These are phyloP conservation scores for Leccinellum rugosiceps DNA, from an alignment of 768 basidiomycete genomes.

Conservation along the genomic window DNA sequence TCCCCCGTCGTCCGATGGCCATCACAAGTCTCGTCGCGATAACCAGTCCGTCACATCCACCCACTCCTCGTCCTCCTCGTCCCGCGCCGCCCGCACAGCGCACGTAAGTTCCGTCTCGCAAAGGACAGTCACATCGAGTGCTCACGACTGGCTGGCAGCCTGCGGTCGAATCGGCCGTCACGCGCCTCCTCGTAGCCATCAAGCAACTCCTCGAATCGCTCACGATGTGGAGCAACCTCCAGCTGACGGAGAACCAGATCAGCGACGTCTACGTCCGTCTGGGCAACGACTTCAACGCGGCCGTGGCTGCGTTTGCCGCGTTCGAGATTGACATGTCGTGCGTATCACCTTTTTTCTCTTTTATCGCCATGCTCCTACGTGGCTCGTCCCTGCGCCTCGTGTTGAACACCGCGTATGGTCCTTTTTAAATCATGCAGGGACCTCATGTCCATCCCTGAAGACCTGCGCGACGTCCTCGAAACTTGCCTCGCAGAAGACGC, in stretches of 20 bases:
- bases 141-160: constrained; percentile 46
- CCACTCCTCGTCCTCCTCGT: constrained; percentile 33
- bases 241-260: constrained; percentile 74
- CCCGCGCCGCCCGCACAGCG: constrained; percentile 18
- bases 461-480: constrained; percentile 86
- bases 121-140: neutral
- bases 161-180: constrained; percentile 87
- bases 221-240: constrained; percentile 75
- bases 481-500: constrained; percentile 91
- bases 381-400: constrained; percentile 4
- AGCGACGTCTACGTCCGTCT: constrained; percentile 96
- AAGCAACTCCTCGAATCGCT: constrained; percentile 91
- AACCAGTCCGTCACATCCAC: constrained; percentile 50
- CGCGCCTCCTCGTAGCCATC: constrained; percentile 88
- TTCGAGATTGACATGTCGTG: constrained; percentile 91
- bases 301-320: constrained; percentile 81
- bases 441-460: constrained; percentile 81
- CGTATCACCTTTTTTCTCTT: constrained; percentile 30
- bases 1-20: constrained; percentile 27
- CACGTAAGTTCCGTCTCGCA: constrained; percentile 21
- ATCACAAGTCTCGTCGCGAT: constrained; percentile 52
- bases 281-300: constrained; percentile 96
- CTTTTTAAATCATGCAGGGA: constrained; percentile 51
- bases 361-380: constrained; percentile 5
- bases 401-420: constrained; percentile 12